These are phyloP conservation scores for Dalbergia cultrata DNA, from an alignment of 306 rosid genomes.

Conservation along the genomic window DNA sequence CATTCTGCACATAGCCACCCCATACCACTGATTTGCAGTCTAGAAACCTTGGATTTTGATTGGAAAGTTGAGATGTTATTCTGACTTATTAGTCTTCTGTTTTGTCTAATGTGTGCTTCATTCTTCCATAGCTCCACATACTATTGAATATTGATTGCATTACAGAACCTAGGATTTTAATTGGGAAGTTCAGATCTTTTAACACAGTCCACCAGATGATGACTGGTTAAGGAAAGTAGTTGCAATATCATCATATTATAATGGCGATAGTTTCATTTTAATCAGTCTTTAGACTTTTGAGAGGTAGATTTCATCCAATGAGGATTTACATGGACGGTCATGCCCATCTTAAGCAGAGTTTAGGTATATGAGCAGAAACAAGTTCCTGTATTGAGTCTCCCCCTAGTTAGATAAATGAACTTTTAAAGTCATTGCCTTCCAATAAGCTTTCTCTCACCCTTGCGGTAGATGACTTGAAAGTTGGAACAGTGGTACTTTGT, in stretches of 20 bases:
- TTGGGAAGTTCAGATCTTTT: slow-evolving; percentile 16
- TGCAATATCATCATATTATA: not conserved
- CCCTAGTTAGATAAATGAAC: too few species aligned
- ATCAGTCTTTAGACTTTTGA: not conserved
- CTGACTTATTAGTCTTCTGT: not conserved
- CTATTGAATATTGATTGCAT: not conserved
- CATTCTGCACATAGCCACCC: not conserved
- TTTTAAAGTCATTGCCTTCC: not conserved
- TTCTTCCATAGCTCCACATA: not conserved
- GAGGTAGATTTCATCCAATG: not conserved
- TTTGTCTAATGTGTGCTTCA: not conserved
- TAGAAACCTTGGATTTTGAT: not conserved
- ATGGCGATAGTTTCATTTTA: not conserved
- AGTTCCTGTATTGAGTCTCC: not conserved
- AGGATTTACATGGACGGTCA: not conserved
- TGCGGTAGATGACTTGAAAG: not conserved
- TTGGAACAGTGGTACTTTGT: slow-evolving; percentile 8
- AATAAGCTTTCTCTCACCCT: not conserved
- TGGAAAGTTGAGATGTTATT: slow-evolving; percentile 9
- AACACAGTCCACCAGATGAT: too few species aligned
- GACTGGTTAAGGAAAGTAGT: not conserved
- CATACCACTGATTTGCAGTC: slow-evolving; percentile 10
- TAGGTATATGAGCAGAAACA: slow-evolving; percentile 26
- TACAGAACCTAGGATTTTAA: slow-evolving; percentile 1
- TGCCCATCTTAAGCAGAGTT: not conserved